Conservation (phyloP, 352 stramenopile genomes). For the Globisporangium solare region DNA sequence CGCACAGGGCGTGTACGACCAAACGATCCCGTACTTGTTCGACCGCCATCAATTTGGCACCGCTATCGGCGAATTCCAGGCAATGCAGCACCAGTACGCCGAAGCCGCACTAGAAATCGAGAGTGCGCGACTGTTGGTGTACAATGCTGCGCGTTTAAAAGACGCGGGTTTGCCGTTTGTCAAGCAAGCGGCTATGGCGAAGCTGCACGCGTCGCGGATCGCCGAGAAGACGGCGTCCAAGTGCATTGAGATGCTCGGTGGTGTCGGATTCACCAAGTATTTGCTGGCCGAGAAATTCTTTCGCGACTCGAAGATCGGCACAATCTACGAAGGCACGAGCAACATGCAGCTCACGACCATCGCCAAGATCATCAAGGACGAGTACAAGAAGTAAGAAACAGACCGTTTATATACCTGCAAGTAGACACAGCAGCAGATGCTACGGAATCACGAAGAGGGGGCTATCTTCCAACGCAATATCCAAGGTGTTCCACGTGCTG, state of each 20-base stretch:
- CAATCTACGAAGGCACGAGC: constrained; percentile 97
- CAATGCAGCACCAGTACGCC: constrained; percentile 96
- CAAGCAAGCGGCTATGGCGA: constrained; percentile 97
- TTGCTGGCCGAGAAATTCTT: constrained; percentile 95
- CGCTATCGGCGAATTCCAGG: constrained; percentile 93
- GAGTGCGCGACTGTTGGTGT: constrained; percentile 89
- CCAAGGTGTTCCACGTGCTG: too few species aligned
- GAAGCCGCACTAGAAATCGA: constrained; percentile 95
- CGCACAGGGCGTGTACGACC: constrained; percentile 94
- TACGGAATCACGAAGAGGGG: too few species aligned
- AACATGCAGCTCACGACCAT: constrained; percentile 97
- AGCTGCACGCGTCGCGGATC: constrained; percentile 94
- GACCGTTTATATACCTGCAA: background rate
- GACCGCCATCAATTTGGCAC: constrained; percentile 94
- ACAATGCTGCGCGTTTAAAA: constrained; percentile 94
- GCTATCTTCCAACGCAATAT: too few species aligned
- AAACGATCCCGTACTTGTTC: constrained; percentile 95
- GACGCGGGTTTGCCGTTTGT: constrained; percentile 93
- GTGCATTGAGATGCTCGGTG: constrained; percentile 94
- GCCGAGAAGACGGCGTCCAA: constrained; percentile 94
- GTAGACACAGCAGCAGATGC: background rate
- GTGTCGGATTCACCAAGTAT: constrained; percentile 95
- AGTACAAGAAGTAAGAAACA: constrained; percentile 75
- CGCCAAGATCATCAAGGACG: constrained; percentile 86
- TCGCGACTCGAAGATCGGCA: constrained; percentile 96